phyloP scores from a whole-genome alignment of 768 basidiomycete species.

The Suillus ampliporus region DNA sequence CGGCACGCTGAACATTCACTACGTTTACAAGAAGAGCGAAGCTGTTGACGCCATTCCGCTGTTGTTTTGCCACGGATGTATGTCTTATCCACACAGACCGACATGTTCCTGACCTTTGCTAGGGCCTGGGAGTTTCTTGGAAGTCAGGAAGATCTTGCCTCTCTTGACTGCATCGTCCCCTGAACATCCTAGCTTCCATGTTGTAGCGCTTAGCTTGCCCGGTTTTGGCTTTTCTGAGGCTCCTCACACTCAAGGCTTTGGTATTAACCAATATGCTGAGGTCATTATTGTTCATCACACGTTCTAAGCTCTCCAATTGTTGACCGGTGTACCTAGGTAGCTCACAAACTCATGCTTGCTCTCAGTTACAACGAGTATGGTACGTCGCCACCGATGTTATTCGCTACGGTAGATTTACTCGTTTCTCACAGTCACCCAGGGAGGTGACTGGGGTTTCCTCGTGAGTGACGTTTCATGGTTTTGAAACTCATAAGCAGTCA shows the following conservation, averaged over 20 bases:
- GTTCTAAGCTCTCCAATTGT: slow-evolving; percentile 8
- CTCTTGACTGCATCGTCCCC: slow-evolving; percentile 48
- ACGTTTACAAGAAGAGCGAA: slow-evolving; percentile 55
- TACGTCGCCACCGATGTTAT: slow-evolving; percentile 2
- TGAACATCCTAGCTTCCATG: slow-evolving; percentile 62
- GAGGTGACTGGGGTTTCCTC: slow-evolving; percentile 52
- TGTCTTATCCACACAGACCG: slow-evolving; percentile 44
- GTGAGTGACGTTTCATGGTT: slow-evolving; percentile 32
- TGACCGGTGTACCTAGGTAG: slow-evolving; percentile 39
- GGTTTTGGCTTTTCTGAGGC: slow-evolving; percentile 65
- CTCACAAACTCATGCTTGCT: slow-evolving; percentile 53
- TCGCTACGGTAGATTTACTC: neutral
- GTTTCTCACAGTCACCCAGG: slow-evolving; percentile 45
- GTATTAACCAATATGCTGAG: slow-evolving; percentile 55
- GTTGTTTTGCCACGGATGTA: slow-evolving; percentile 67
- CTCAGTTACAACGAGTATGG: slow-evolving; percentile 12
- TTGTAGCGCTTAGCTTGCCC: slow-evolving; percentile 48
- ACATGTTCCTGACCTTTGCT: neutral
- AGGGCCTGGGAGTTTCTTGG: slow-evolving; percentile 4
- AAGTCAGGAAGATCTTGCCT: slow-evolving; percentile 30
- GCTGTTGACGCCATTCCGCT: slow-evolving; percentile 56
- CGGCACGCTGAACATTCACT: slow-evolving; percentile 59
- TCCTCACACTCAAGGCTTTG: slow-evolving; percentile 58
- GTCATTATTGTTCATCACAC: slow-evolving; percentile 30
- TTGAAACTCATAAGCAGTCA: too few species aligned